Evolutionary conservation across 1,139 yeast genomes (phyloP).

Genomic region (Yamadazyma buinensis): DNA sequence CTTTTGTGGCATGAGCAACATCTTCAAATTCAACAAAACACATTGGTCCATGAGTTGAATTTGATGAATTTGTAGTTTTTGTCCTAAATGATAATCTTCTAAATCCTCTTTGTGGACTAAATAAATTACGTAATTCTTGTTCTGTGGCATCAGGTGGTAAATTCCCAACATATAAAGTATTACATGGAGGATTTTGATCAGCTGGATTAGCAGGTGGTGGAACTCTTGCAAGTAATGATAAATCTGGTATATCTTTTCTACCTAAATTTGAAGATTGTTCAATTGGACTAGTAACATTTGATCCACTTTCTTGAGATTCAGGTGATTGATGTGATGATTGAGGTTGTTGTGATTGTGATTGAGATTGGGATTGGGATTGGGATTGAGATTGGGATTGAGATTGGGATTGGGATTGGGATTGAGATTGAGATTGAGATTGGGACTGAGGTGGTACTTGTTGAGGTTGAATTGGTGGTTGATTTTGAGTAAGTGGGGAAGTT

Average conservation of each 20-base stretch:
- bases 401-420: slow-evolving; percentile 9
- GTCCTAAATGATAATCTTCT: slow-evolving; percentile 87
- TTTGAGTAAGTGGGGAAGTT: too few relatives aligned
- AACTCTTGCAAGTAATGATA: slow-evolving; percentile 68
- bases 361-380: slow-evolving; percentile 5
- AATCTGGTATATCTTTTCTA: slow-evolving; percentile 57
- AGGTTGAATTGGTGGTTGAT: slow-evolving; percentile 10
- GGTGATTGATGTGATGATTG: slow-evolving; percentile 1
- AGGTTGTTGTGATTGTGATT: slow-evolving; percentile 2
- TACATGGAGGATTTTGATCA: slow-evolving; percentile 98
- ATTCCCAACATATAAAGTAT: slow-evolving; percentile 93
- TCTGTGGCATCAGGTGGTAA: slow-evolving; percentile 97
- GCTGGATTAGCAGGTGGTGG: slow-evolving; percentile 99
- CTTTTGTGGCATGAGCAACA: slow-evolving; percentile 88
- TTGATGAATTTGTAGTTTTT: slow-evolving; percentile 29
- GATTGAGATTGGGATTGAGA: slow-evolving; percentile 8
- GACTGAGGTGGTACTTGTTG: slow-evolving; percentile 10
- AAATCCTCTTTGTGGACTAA: slow-evolving; percentile 88
- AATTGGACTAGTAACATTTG: slow-evolving; percentile 14
- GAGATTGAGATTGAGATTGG: slow-evolving; percentile 9
- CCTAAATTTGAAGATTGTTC: slow-evolving; percentile 11
- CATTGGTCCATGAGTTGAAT: slow-evolving; percentile 88
- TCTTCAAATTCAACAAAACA: slow-evolving; percentile 98
- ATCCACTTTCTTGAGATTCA: slow-evolving; percentile 1
- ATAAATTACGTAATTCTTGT: slow-evolving; percentile 81